Conservation (phyloP, 192 early-diverging fungal genomes). For the Cladochytrium replicatum region DNA sequence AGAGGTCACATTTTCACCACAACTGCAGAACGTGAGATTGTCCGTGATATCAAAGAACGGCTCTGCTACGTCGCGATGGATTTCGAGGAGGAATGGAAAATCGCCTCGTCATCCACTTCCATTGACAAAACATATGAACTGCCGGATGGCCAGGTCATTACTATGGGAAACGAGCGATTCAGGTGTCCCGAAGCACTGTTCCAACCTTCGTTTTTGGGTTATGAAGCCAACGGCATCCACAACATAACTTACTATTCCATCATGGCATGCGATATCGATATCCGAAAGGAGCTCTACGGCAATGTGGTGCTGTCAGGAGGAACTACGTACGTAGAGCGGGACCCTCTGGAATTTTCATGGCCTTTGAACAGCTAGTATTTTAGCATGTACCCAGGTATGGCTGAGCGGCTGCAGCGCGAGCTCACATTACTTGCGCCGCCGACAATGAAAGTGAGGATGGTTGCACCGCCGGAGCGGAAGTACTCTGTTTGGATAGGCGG, state of each 20-base stretch:
- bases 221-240: constrained; percentile 10
- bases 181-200: constrained; percentile 14
- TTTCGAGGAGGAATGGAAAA: constrained; percentile 55
- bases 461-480: constrained; percentile 19
- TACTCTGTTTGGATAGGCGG: constrained; percentile 30
- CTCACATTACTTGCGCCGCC: constrained; percentile 10
- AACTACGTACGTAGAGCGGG: too few species aligned
- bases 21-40: constrained; percentile 15
- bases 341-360: background rate
- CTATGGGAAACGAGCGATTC: constrained; percentile 17
- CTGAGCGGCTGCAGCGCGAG: constrained; percentile 13
- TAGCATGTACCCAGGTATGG: constrained; percentile 3
- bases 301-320: constrained; percentile 22
- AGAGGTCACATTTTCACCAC: constrained; percentile 30
- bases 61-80: constrained; percentile 15
- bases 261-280: constrained; percentile 17
- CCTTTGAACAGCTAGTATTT: too few species aligned
- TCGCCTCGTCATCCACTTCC: constrained; percentile 79
- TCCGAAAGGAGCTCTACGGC: constrained; percentile 14
- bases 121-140: constrained; percentile 33
- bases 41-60: constrained; percentile 9
- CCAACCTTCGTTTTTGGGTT: constrained; percentile 7
- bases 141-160: constrained; percentile 18
- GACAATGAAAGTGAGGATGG: constrained; percentile 14
- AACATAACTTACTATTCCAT: constrained; percentile 10